Conservation (phyloP, 1,139 yeast species). For the Saccharomyces hybrid region DNA sequence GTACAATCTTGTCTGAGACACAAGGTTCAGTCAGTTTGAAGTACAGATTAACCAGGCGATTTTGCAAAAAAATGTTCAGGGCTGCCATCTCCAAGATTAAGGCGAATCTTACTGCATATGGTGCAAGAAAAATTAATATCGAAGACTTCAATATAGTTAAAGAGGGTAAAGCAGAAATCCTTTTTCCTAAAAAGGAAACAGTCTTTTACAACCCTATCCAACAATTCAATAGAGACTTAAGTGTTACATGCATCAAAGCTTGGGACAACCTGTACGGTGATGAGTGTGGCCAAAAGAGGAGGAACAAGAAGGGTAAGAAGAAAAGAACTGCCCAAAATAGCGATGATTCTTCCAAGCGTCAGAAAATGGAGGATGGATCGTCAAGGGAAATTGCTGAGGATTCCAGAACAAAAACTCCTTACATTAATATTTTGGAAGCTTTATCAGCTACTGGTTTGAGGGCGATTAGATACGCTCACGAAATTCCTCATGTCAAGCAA, state of each 20-base stretch:
- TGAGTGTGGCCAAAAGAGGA: slow-evolving; percentile 32
- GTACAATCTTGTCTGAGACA: neutral
- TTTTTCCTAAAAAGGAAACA: slow-evolving; percentile 65
- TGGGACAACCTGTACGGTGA: slow-evolving; percentile 56
- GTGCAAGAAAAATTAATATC: slow-evolving; percentile 16
- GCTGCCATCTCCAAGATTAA: slow-evolving; percentile 24
- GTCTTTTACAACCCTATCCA: slow-evolving; percentile 96
- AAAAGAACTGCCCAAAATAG: slow-evolving; percentile 11
- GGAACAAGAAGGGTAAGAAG: slow-evolving; percentile 26
- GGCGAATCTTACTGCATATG: slow-evolving; percentile 7
- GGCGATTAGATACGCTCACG: slow-evolving; percentile 87
- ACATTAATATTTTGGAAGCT: slow-evolving; percentile 73
- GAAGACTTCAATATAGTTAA: slow-evolving; percentile 43
- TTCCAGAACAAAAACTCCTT: slow-evolving; percentile 31
- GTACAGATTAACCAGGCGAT: neutral
- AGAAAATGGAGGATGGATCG: slow-evolving; percentile 17
- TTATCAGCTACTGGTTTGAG: slow-evolving; percentile 91
- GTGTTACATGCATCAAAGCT: slow-evolving; percentile 77
- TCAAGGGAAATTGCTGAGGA: slow-evolving; percentile 8
- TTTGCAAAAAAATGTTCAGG: slow-evolving; percentile 17
- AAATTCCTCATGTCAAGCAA: slow-evolving; percentile 62
- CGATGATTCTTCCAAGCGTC: slow-evolving; percentile 22
- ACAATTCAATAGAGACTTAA: slow-evolving; percentile 88
- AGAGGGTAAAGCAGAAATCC: slow-evolving; percentile 77
- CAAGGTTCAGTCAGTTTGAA: neutral